Base-by-base conservation (phyloP, 2,329 filamentous ascomycete genomes). In the Fusarium mexicanum region DNA sequence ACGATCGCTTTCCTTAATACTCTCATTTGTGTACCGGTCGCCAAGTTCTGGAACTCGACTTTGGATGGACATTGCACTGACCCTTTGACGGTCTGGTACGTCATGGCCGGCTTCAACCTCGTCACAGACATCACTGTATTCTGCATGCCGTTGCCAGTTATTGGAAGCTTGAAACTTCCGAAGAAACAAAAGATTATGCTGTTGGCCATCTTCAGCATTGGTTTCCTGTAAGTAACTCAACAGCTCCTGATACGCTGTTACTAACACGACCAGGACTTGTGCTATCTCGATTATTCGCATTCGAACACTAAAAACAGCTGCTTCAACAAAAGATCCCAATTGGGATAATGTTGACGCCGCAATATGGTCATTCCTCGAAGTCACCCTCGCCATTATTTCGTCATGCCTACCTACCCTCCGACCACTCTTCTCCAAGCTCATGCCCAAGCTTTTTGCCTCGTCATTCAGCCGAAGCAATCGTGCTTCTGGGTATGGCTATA, bases 271-370 rank as follows among this genome's bases (percentile, higher is more conserved):
- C 7, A 72, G 70, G 4, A 68, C 70, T 4, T 72, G 70, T 18
- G 40, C 53, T 10, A 72, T 64, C n/a, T 72, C 70, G 0, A 72
- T 72, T 14, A 44, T 57, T 8, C 69, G 70, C 4, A 72, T 72
- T 12, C 59, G 37, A 3, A 72, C 70, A 17, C 40, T 72, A 0
- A 72, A 68, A 6, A 47, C 57, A 4, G 70, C 70, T 1, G 64
- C 70, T 6, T 51, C 40, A 6, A 69, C 69, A 2, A 41, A 64
- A 3, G 70, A 72, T 12, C 70, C 70, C 7, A 72, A 72, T 0
- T 72, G 70, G 70, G 69, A 72, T 4, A 72, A 72, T 3, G 70
- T 72, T 1, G 64, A 64, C 4, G 70, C 70, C 2, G 69, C 70
- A 0, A 69, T 64, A 20, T 72, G 70, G 70, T 72, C 70, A 3